phyloP scores from a whole-genome alignment of 2,329 filamentous ascomycete species.

The Daldinia eschscholtzii region DNA sequence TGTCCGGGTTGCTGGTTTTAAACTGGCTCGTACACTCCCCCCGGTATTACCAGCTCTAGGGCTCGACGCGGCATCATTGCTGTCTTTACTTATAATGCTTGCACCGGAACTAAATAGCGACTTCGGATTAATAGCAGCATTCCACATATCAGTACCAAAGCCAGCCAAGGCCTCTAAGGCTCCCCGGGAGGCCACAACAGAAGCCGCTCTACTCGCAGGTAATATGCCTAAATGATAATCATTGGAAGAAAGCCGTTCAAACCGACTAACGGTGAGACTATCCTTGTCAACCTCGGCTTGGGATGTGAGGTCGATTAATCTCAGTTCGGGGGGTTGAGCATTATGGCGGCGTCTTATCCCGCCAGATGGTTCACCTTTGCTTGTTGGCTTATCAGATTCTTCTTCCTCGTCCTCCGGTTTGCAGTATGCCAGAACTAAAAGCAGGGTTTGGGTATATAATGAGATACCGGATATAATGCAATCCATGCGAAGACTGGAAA shows the following conservation, averaged over 20 bases:
- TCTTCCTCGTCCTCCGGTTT: slow-evolving; percentile 72
- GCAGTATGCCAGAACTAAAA: slow-evolving; percentile 93
- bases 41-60: slow-evolving; percentile 58
- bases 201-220: slow-evolving; percentile 77
- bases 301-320: slow-evolving; percentile 88
- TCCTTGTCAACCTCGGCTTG: slow-evolving; percentile 91
- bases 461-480: slow-evolving; percentile 98
- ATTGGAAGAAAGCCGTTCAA: slow-evolving; percentile 84
- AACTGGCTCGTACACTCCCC: slow-evolving; percentile 52
- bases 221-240: slow-evolving; percentile 93
- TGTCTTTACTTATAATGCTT: slow-evolving; percentile 75
- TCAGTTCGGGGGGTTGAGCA: slow-evolving; percentile 86
- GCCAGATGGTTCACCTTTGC: slow-evolving; percentile 68
- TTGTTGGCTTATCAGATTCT: slow-evolving; percentile 52
- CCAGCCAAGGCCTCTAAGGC: slow-evolving; percentile 82
- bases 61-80: slow-evolving; percentile 70
- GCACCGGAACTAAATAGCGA: slow-evolving; percentile 88
- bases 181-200: slow-evolving; percentile 73
- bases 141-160: slow-evolving; percentile 84
- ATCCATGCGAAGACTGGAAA: slow-evolving; percentile 84
- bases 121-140: slow-evolving; percentile 88
- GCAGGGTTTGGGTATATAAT: slow-evolving; percentile 90
- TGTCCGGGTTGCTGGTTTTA: slow-evolving; percentile 51
- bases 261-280: slow-evolving; percentile 85
- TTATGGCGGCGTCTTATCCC: slow-evolving; percentile 80